Evolutionary conservation across 805 yeast species (phyloP).

Genomic region (Spathaspora passalidarum): DNA sequence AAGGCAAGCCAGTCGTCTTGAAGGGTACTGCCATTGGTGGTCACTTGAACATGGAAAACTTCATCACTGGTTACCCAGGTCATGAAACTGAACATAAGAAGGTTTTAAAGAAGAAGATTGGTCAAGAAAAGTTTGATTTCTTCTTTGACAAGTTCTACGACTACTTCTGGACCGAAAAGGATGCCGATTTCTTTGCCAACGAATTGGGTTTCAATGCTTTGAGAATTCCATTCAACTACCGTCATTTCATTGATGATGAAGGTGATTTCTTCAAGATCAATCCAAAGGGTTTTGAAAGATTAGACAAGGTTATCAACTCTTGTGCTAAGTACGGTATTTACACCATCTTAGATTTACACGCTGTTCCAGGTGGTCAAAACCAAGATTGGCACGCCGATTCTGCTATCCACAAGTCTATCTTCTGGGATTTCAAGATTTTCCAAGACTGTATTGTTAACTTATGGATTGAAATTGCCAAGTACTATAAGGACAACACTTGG

Average conservation of each 20-base stretch:
- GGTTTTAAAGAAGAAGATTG: slow-evolving; percentile 37
- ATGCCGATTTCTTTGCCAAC: slow-evolving; percentile 43
- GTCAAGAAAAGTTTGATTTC: slow-evolving; percentile 45
- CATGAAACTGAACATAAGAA: slow-evolving; percentile 50
- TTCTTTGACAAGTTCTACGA: slow-evolving; percentile 52
- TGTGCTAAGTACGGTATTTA: slow-evolving; percentile 48
- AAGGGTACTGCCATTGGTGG: slow-evolving; percentile 51
- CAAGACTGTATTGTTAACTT: slow-evolving; percentile 46
- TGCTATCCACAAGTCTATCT: slow-evolving; percentile 43
- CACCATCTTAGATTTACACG: slow-evolving; percentile 47
- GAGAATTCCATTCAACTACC: slow-evolving; percentile 51
- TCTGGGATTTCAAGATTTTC: slow-evolving; percentile 49
- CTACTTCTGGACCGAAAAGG: slow-evolving; percentile 51
- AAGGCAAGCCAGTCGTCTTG: slow-evolving; percentile 38
- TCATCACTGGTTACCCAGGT: slow-evolving; percentile 55
- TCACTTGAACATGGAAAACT: slow-evolving; percentile 54
- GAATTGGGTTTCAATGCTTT: slow-evolving; percentile 43
- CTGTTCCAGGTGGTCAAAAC: slow-evolving; percentile 53
- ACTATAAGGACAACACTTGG: slow-evolving; percentile 46
- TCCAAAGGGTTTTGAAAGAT: slow-evolving; percentile 42
- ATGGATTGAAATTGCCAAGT: slow-evolving; percentile 44
- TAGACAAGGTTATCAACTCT: slow-evolving; percentile 42
- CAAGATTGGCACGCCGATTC: slow-evolving; percentile 55
- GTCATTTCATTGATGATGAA: slow-evolving; percentile 46
- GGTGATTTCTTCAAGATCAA: slow-evolving; percentile 43